These are phyloP conservation scores for Trichosporon asahii DNA, from an alignment of 1,284 basidiomycete species.

Conservation along the genomic window DNA sequence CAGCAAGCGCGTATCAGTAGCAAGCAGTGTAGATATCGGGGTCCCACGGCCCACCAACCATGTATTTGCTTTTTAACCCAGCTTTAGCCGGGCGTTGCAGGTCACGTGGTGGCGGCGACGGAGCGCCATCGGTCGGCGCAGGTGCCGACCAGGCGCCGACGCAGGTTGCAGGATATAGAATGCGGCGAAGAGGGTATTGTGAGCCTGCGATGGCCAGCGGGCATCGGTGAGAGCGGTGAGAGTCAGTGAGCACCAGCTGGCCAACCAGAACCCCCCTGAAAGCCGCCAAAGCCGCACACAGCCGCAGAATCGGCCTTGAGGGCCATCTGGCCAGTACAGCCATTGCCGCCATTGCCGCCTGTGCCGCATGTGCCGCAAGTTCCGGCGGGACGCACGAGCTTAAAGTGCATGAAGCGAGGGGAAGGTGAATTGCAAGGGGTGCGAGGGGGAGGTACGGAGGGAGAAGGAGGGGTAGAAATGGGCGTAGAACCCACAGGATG, in stretches of 20 bases:
- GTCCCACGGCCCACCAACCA: neutral
- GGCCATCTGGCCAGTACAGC: neutral
- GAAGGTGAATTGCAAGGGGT: no score
- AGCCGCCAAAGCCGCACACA: neutral
- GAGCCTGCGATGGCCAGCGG: no score
- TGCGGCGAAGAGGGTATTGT: no score
- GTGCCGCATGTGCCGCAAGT: neutral
- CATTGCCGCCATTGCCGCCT: neutral
- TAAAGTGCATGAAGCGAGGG: no score
- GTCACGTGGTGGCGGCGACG: neutral
- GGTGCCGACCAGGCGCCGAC: neutral
- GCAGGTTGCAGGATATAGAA: neutral
- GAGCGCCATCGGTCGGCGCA: no score
- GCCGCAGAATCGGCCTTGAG: neutral
- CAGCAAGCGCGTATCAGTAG: neutral
- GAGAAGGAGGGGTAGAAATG: no score
- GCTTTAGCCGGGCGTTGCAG: neutral
- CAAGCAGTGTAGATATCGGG: conserved; percentile 1
- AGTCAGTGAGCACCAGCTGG: no score
- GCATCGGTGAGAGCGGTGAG: no score
- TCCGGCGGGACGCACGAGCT: no score
- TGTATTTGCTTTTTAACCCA: conserved; percentile 2
- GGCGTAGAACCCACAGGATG: no score
- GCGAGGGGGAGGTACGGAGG: no score
- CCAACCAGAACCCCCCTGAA: no score